Conservation (phyloP, 306 rosid genomes). For the Vicia faba region DNA sequence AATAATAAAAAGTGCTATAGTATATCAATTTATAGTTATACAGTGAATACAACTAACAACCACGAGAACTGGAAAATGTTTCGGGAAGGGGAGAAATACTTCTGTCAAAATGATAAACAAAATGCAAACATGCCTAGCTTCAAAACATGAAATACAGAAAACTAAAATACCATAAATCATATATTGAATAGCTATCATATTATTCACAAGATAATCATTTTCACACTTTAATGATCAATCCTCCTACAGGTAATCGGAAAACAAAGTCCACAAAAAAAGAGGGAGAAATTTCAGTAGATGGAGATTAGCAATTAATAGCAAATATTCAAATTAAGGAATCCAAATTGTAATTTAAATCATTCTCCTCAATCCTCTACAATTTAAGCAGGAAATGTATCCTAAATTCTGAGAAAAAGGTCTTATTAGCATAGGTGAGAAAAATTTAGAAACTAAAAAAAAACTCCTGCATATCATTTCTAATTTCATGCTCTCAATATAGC, state of each 20-base stretch:
- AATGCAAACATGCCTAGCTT: constrained; percentile 4
- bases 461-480: neutral
- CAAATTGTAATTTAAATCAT: neutral
- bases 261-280: neutral
- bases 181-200: constrained; percentile 2
- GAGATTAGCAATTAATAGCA: neutral
- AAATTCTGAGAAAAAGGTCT: constrained; percentile 3
- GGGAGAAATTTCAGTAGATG: constrained; percentile 17
- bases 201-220: constrained; percentile 24
- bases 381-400: constrained; percentile 26
- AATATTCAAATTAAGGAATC: constrained; percentile 3
- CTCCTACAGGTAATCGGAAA: constrained; percentile 1
- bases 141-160: constrained; percentile 25
- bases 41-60: constrained; percentile 20
- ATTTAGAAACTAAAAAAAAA: neutral
- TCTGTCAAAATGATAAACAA: constrained; percentile 17
- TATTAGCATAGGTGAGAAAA: neutral
- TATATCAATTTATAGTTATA: constrained; percentile 15
- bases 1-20: constrained; percentile 18
- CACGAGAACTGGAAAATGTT: constrained; percentile 15
- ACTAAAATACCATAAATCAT: neutral
- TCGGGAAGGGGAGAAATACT: constrained; percentile 1
- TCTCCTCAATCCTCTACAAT: constrained; percentile 16
- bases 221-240: constrained; percentile 16
- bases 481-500: constrained; percentile 9